Evolutionary conservation across 768 basidiomycete species (phyloP), one percentile per base, ranked within the genome.

Genomic region (Naganishia friedmannii): DNA sequence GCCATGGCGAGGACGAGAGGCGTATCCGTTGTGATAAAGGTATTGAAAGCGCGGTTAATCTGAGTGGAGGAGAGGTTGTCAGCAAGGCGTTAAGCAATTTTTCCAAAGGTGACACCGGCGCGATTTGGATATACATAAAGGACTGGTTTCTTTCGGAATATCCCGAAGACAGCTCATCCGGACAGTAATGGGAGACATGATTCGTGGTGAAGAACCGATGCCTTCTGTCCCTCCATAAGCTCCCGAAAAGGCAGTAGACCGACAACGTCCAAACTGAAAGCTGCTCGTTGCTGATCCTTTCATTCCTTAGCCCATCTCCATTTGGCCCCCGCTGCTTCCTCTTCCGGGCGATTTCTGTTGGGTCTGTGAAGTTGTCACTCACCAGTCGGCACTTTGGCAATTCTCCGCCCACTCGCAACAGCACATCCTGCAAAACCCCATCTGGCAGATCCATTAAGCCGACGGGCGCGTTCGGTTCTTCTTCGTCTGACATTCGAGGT

Each of bases 41-140:
- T 69, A 34, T 74, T 60, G 48, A 79, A 56, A 0, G 73, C 46
- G 66, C 76, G 75, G 58, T 75, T 77, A 7, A 80, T 73, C 79
- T 80, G 15, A 15, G 3, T 4, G 23, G 1, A 31, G 17, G 58
- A 48, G 19, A 23, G 17, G 37, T 8, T 17, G n/a, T 63, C 21
- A 68, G 32, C 42, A 42, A 17, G 42, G 15, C 9, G 15, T 42
- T 12, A 12, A 37, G 34, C 6, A 12, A 5, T 37, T 12, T 5
- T 37, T 37, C 6, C 34, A 12, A 12, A 37, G 34, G 34, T 37
- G 17, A 4, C 45, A 17, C 3, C 7, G 45, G 17, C 45, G 45
- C 3, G 17, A 21, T 17, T 46, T 15, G 17, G 45, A 46, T 21
- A 17, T 46, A 21, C 45, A 46, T n/a, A n/a, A n/a, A n/a, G n/a